Evolutionary conservation across 495 filamentous ascomycete genomes (phyloP).

Genomic region (Penicillium cinerascens): DNA sequence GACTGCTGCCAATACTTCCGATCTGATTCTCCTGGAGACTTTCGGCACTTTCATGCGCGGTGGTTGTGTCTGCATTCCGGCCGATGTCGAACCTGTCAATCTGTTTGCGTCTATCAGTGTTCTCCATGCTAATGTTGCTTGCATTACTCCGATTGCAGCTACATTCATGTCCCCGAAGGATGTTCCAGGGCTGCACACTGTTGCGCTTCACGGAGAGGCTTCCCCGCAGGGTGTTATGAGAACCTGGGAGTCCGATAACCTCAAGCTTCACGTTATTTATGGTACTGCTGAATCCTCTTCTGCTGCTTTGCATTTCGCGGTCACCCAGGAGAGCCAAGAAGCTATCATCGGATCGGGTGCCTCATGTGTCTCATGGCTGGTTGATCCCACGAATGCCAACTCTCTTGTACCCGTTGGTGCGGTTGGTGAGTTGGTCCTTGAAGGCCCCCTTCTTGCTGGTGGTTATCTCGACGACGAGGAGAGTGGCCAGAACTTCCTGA

Average conservation of each 20-base stretch:
- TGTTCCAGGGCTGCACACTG: constrained; percentile 35
- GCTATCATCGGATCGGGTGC: constrained; percentile 23
- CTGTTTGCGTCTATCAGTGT: constrained; percentile 34
- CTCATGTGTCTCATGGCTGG: constrained; percentile 48
- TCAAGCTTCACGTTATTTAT: constrained; percentile 30
- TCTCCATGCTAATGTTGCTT: constrained; percentile 29
- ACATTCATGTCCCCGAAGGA: constrained; percentile 40
- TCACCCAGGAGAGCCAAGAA: constrained; percentile 2
- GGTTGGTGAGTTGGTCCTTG: constrained; percentile 60
- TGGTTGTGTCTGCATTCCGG: constrained; percentile 44
- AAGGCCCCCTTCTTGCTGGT: constrained; percentile 52
- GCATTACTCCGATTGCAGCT: constrained; percentile 47
- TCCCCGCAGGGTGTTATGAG: constrained; percentile 1
- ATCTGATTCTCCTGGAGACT: constrained; percentile 39
- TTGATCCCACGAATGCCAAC: constrained; percentile 51
- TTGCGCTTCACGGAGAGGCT: constrained; percentile 39
- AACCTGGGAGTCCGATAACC: constrained; percentile 26
- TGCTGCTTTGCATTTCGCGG: constrained; percentile 20
- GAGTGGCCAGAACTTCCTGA: constrained; percentile 43
- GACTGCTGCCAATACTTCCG: constrained; percentile 46
- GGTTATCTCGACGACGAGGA: constrained; percentile 47
- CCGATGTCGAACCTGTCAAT: constrained; percentile 26
- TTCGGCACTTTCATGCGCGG: constrained; percentile 40
- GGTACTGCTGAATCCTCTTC: constrained; percentile 38
- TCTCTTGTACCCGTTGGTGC: constrained; percentile 54